phyloP scores from a whole-genome alignment of 108 stramenopile genomes.

The Stephanodiscus triporus region DNA sequence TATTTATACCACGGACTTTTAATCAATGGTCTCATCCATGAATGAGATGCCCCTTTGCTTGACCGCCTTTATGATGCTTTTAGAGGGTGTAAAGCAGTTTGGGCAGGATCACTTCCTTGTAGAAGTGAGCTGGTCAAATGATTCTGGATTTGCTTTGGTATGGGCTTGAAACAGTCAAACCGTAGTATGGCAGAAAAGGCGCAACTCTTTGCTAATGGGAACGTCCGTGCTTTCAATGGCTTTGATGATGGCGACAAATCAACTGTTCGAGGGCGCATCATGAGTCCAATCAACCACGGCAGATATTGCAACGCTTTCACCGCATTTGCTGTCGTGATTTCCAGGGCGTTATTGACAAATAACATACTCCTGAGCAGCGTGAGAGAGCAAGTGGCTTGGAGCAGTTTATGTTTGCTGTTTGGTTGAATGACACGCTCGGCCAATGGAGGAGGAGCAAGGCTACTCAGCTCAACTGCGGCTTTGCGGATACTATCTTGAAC shows the following conservation, averaged over 20 bases:
- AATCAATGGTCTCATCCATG: conserved; percentile 25
- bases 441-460: conserved; percentile 46
- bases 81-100: conserved; percentile 45
- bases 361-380: conserved; percentile 54
- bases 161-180: conserved; percentile 20
- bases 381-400: conserved; percentile 13
- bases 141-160: conserved; percentile 53
- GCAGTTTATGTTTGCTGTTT: conserved; percentile 40
- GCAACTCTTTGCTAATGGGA: conserved; percentile 7
- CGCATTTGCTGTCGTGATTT: conserved; percentile 51
- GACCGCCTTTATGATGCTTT: conserved; percentile 47
- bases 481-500: conserved; percentile 32
- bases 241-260: conserved; percentile 5
- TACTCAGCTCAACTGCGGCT: conserved; percentile 26
- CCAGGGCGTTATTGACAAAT: conserved; percentile 49
- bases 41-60: conserved; percentile 34
- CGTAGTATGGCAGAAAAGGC: conserved; percentile 39
- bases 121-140: conserved; percentile 47
- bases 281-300: conserved; percentile 39
- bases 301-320: conserved; percentile 42
- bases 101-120: conserved; percentile 47
- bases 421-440: conserved; percentile 51
- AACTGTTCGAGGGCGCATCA: conserved; percentile 14
- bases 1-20: conserved; percentile 59
- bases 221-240: neutral